A percentile compares a stretch with the other conserved stretches of the same genome.
phyloP scores from a whole-genome alignment of 768 basidiomycete species.

The Daedalea quercina region DNA sequence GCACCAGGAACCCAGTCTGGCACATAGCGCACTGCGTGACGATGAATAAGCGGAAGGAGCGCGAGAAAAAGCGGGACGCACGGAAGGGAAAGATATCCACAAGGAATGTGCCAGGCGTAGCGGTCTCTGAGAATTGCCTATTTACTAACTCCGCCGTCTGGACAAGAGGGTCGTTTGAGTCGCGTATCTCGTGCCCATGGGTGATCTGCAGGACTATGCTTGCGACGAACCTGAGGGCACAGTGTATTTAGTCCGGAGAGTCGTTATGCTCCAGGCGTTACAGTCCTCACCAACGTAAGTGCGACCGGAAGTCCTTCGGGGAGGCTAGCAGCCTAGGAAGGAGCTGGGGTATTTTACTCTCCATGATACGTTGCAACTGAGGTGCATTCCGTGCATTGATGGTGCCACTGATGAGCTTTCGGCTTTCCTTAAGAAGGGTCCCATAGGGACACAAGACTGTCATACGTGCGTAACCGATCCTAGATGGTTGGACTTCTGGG shows the following conservation, averaged over 20 bases:
- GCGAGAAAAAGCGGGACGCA: background rate
- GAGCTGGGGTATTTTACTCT: background rate
- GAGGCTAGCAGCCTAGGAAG: background rate
- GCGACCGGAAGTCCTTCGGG: background rate
- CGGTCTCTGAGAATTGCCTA: constrained; percentile 18
- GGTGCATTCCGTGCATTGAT: background rate
- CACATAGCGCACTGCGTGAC: constrained; percentile 13
- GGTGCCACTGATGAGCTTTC: background rate
- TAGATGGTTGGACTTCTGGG: background rate
- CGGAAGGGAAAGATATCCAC: constrained; percentile 20
- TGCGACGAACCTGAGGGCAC: constrained; percentile 1
- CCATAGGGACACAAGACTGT: background rate
- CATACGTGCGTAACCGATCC: background rate
- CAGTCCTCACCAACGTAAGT: background rate
- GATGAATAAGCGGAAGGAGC: constrained; percentile 1
- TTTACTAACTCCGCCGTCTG: constrained; percentile 20
- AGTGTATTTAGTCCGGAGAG: background rate
- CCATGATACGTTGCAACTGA: background rate
- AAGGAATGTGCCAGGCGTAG: constrained; percentile 33
- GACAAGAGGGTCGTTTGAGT: constrained; percentile 22
- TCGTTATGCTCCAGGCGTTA: background rate
- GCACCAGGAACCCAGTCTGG: constrained; percentile 23
- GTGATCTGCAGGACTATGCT: constrained; percentile 10
- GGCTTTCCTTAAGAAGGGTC: background rate
- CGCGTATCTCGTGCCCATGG: constrained; percentile 23